Conservation (phyloP, 805 yeast species). For the Lachancea kluyveri region DNA sequence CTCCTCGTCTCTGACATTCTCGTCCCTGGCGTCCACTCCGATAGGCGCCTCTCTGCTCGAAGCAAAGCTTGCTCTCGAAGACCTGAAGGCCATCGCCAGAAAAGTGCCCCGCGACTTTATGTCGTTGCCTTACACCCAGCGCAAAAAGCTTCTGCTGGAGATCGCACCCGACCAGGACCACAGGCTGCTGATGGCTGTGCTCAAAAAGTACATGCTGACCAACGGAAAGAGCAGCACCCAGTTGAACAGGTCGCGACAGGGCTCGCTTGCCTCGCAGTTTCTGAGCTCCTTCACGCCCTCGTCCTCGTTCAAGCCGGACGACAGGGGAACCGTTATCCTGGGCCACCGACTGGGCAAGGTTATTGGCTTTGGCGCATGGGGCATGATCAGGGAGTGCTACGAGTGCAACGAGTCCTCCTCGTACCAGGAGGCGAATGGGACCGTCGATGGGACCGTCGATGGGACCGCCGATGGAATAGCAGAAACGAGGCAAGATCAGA, state of each 20-base stretch:
- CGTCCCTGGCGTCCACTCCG: too few relatives aligned
- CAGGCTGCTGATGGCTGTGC: slow-evolving; percentile 26
- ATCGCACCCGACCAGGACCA: slow-evolving; percentile 34
- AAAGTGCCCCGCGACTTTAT: slow-evolving; percentile 47
- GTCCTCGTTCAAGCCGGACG: slow-evolving; percentile 36
- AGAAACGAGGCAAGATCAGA: neutral
- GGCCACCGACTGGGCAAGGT: slow-evolving; percentile 62
- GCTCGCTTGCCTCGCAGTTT: slow-evolving; percentile 30
- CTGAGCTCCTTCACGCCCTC: slow-evolving; percentile 31
- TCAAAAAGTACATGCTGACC: slow-evolving; percentile 22
- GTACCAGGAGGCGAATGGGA: too few relatives aligned
- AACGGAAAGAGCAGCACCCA: slow-evolving; percentile 23
- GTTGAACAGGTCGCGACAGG: slow-evolving; percentile 20
- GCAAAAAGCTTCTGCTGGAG: slow-evolving; percentile 39
- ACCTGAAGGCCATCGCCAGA: slow-evolving; percentile 27
- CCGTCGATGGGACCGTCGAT: neutral
- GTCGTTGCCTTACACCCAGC: slow-evolving; percentile 53
- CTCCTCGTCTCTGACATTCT: slow-evolving; percentile 3
- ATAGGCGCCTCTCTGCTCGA: slow-evolving; percentile 4
- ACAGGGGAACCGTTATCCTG: slow-evolving; percentile 61
- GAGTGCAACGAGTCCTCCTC: too few relatives aligned
- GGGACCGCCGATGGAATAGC: neutral
- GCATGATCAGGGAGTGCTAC: slow-evolving; percentile 67
- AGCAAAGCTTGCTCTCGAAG: slow-evolving; percentile 15
- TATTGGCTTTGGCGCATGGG: slow-evolving; percentile 90